Evolutionary conservation across 164 flowering plant species (phyloP), one percentile per base, ranked within the genome.

Genomic region (Annona squamosa): DNA sequence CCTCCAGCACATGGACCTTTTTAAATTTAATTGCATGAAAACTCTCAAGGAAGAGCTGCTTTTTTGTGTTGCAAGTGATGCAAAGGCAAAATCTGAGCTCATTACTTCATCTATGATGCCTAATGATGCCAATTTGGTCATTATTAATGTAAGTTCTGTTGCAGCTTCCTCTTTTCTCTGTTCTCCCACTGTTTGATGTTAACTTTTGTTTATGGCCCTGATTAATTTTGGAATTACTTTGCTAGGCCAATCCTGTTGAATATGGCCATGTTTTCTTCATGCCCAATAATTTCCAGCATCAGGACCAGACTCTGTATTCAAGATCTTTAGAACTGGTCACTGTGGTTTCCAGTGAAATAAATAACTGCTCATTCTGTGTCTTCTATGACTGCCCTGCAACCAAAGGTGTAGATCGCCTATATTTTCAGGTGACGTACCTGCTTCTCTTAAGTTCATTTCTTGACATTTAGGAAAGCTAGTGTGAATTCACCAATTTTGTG

Each of bases 191-290:
- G 13, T 52, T 52, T 52, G 3, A 1, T 1, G 5, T 48, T 48
- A 48, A 48, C 10, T 48, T 48, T 48, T 48, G 2, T 4, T 5
- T 52, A 9, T 7, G 42, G 61, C 59, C n/a, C 4, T 3, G 5
- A 47, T 10, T 61, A 62, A 46, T 59, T 71, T 0, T 41, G 1
- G 46, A 42, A 2, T 72, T 42, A 42, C 73, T 70, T 77, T 73
- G 70, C 61, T 46, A 82, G 84, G 82, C 46, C 52, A 79, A 69
- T 41, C 85, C 85, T 37, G 71, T 78, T 16, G 85, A 79, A 46
- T 82, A 82, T 43, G 85, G 82, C 72, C 82, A 79, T 76, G 76
- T 78, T 57, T 82, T 82, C 79, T 52, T 82, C 62, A 72, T 76
- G 45, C 82, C 85, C 17, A 16, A 17, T 48, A 74, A 67, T 43